Evolutionary conservation across 352 stramenopile species (phyloP), one percentile per base, ranked within the genome.

Genomic region (Elongisporangium anandrum): DNA sequence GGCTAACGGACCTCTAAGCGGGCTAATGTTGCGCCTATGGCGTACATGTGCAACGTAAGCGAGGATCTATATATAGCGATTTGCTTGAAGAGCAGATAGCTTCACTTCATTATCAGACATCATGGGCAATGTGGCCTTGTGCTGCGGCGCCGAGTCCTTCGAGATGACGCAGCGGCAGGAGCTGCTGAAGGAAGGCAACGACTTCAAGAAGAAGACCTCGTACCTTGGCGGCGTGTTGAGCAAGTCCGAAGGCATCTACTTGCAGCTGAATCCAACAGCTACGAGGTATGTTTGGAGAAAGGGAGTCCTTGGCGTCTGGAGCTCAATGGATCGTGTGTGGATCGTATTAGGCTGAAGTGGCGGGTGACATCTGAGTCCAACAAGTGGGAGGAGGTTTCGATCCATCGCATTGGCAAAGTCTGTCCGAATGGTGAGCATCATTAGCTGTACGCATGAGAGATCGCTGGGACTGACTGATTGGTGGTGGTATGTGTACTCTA

Each of bases 181-280:
- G 56, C 52, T 86, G 52, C 77, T 91, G 0, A 84, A 82, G 59
- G 79, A 89, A 66, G 81, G 81, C 59, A 69, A 61, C 56, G 75
- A 85, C 45, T 89, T 89, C 60, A 88, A 83, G 72, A 83, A 84
- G 57, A 88, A 87, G 65, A 85, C 61, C 38, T 65, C 76, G 50
- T 88, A 82, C 45, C 54, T 91, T 2, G 29, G 29, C 9, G 75
- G 81, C n/a, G 73, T 89, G 34, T 56, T 91, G 52, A 86, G 72
- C 48, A 75, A 75, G 57, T 77, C 64, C 16, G 81, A 90, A 34
- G 62, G 57, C 16, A 75, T 88, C 19, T 79, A 87, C 57, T 59
- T 90, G 41, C 79, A 87, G 57, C 60, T 90, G 17, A 87, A 88
- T 21, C 63, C 72, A 17, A 66, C 68, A 1, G 71, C 67, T 39